Evolutionary conservation across 2,329 filamentous ascomycete genomes (phyloP).

Genomic region (Tolypocladium tropicale): DNA sequence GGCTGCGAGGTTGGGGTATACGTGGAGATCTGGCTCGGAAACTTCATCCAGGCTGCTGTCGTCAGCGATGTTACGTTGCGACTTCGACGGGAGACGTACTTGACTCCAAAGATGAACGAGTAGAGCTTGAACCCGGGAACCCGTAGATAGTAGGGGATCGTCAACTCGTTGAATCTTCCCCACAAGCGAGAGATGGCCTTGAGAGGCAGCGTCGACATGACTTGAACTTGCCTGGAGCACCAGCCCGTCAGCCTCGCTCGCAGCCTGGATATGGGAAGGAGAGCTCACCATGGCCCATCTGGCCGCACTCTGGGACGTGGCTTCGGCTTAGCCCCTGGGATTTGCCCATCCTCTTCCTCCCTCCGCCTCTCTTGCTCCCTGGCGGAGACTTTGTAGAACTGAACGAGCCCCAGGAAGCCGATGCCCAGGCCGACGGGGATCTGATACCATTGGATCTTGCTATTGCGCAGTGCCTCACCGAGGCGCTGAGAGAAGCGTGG

Average conservation of each 20-base stretch:
- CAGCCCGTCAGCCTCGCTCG: not conserved
- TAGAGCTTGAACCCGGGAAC: slow-evolving; percentile 89
- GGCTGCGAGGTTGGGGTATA: slow-evolving; percentile 83
- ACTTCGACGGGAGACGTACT: slow-evolving; percentile 28
- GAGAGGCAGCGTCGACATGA: slow-evolving; percentile 86
- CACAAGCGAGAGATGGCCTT: slow-evolving; percentile 85
- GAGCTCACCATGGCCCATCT: slow-evolving; percentile 66
- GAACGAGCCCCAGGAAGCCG: slow-evolving; percentile 70
- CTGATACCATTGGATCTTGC: slow-evolving; percentile 73
- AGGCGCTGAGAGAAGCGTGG: slow-evolving; percentile 42
- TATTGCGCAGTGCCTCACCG: slow-evolving; percentile 37
- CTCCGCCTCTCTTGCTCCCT: slow-evolving; percentile 41
- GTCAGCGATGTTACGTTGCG: not conserved
- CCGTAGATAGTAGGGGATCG: slow-evolving; percentile 78
- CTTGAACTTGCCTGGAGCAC: slow-evolving; percentile 62
- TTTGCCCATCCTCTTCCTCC: slow-evolving; percentile 32
- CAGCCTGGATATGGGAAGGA: too few species aligned
- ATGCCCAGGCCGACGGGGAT: slow-evolving; percentile 83
- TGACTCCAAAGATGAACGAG: slow-evolving; percentile 83
- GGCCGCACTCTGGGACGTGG: slow-evolving; percentile 57
- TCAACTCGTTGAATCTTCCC: slow-evolving; percentile 85
- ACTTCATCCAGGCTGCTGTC: slow-evolving; percentile 66
- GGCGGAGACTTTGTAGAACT: slow-evolving; percentile 66
- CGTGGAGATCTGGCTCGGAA: slow-evolving; percentile 75
- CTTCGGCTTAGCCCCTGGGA: slow-evolving; percentile 33